A percentile compares a stretch with the other conserved stretches of the same genome.
phyloP scores from a whole-genome alignment of 2,329 filamentous ascomycete species.

The Botrytis paeoniae region DNA sequence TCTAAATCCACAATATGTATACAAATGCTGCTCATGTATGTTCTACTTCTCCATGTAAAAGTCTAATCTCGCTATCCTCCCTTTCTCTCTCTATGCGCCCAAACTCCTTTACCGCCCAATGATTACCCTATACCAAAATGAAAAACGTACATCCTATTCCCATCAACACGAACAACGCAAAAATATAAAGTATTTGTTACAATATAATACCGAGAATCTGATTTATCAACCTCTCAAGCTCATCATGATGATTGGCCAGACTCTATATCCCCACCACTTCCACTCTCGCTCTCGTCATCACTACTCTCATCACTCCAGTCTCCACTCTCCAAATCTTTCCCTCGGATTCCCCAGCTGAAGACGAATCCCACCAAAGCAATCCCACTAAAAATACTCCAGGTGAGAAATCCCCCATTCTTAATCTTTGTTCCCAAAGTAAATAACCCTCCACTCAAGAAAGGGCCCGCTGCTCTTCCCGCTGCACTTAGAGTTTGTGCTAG shows the following conservation, averaged over 20 bases:
- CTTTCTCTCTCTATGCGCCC: background rate
- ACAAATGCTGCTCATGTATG: background rate
- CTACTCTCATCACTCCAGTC: constrained; percentile 29
- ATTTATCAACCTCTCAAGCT: background rate
- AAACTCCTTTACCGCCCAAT: background rate
- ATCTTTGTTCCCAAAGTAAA: constrained; percentile 77
- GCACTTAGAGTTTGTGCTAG: constrained; percentile 92
- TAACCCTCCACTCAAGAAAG: constrained; percentile 81
- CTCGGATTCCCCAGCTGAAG: constrained; percentile 73
- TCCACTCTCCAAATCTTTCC: constrained; percentile 57
- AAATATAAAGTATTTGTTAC: background rate
- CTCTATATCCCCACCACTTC: background rate
- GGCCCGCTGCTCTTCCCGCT: constrained; percentile 81
- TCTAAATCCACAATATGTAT: background rate
- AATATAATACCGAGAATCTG: background rate
- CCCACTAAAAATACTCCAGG: constrained; percentile 85
- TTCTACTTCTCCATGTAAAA: background rate
- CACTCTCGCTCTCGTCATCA: constrained; percentile 27
- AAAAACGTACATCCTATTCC: background rate
- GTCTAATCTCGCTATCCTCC: background rate
- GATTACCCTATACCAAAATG: background rate
- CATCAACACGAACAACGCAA: background rate
- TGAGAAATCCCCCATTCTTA: constrained; percentile 75
- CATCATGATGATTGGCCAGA: background rate
- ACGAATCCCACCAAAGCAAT: constrained; percentile 78